A percentile compares a stretch with the other conserved stretches of the same genome.
These are phyloP conservation scores for Aspergillus udagawae DNA, from an alignment of 2,329 filamentous ascomycete species.

Conservation along the genomic window DNA sequence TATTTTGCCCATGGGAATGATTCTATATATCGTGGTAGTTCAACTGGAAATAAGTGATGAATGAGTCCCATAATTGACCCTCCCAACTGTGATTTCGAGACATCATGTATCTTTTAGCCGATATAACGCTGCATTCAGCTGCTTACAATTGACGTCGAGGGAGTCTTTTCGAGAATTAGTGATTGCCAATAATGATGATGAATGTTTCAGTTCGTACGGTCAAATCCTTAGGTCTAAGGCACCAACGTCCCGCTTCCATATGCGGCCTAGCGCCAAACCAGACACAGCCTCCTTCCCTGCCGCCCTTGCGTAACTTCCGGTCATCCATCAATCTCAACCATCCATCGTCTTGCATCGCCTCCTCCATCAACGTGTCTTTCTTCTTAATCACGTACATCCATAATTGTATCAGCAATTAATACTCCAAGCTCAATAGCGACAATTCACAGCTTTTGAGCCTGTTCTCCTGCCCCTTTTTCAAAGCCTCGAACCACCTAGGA, in stretches of 20 bases:
- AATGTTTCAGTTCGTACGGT: constrained; percentile 5
- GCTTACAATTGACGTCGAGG: background rate
- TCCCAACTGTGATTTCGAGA: background rate
- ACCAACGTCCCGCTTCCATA: constrained; percentile 14
- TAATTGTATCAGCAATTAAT: background rate
- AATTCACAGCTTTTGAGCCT: background rate
- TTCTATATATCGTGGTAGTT: background rate
- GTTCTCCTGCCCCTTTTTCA: background rate
- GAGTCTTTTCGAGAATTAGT: background rate
- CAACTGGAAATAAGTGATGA: background rate
- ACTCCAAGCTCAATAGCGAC: background rate
- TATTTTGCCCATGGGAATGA: background rate
- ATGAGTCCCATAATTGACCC: background rate
- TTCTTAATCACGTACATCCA: background rate
- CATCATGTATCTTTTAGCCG: background rate
- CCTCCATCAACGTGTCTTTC: constrained; percentile 10
- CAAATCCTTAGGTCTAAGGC: constrained; percentile 6
- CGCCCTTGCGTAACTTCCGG: constrained; percentile 8
- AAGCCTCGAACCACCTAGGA: constrained; percentile 6
- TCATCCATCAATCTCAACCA: constrained; percentile 7
- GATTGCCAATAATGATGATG: background rate
- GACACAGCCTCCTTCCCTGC: constrained; percentile 11
- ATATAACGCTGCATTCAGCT: background rate
- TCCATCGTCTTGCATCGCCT: constrained; percentile 14
- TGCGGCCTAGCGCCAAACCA: constrained; percentile 15